Evolutionary conservation across 768 basidiomycete genomes (phyloP).

Genomic region (Podaxis mareebaensis): DNA sequence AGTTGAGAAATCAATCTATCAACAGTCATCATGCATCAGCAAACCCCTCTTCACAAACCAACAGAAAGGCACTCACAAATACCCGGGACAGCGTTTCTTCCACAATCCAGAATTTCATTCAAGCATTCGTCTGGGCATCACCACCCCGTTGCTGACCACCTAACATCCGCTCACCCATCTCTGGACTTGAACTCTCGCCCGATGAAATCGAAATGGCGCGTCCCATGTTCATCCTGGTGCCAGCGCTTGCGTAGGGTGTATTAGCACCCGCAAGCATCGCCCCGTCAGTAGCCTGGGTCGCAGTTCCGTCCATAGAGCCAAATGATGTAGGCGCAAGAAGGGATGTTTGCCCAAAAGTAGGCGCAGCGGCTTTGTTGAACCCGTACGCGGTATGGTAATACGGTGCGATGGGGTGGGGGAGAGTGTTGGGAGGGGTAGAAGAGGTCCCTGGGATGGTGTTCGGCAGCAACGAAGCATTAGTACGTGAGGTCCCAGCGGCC

Average conservation of each 20-base stretch:
- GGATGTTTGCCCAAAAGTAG: slow-evolving; percentile 6
- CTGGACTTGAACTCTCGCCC: slow-evolving; percentile 1
- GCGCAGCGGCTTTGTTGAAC: background rate
- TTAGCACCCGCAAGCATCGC: background rate
- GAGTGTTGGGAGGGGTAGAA: background rate
- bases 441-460: background rate
- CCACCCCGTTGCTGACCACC: background rate
- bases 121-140: background rate
- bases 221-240: background rate
- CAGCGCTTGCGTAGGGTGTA: background rate
- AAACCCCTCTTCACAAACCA: background rate
- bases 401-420: background rate
- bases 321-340: background rate
- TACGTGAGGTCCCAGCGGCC: background rate
- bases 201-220: slow-evolving; percentile 5
- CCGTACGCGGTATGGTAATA: background rate
- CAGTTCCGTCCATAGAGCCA: background rate
- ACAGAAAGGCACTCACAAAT: background rate
- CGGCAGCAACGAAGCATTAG: background rate
- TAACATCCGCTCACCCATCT: background rate
- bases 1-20: background rate
- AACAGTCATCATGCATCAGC: background rate
- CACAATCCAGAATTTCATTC: background rate
- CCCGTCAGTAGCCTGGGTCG: background rate
- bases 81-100: background rate